Conservation (phyloP, 495 filamentous ascomycete species). For the Lasiosphaeriaceae sp. region DNA sequence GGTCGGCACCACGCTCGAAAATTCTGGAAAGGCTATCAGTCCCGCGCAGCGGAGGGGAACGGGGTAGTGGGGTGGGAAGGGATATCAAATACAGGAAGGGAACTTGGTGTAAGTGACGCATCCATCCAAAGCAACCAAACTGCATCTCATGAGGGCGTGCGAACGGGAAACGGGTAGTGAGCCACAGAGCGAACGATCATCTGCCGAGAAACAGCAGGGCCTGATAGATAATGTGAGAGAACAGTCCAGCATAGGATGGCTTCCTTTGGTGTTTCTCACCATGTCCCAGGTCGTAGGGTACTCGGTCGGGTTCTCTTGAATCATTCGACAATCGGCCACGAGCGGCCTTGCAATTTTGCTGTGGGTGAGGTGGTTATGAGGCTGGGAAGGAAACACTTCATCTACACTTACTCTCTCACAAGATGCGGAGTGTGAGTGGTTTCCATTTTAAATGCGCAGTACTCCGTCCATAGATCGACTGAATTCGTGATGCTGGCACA, state of each 20-base stretch:
- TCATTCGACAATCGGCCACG: slow-evolving; percentile 25
- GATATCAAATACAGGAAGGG: slow-evolving; percentile 56
- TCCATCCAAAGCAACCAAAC: slow-evolving; percentile 48
- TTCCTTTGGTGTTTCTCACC: slow-evolving; percentile 53
- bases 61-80: slow-evolving; percentile 42
- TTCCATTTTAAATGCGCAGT: slow-evolving; percentile 95
- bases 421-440: slow-evolving; percentile 90
- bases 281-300: slow-evolving; percentile 33
- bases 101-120: slow-evolving; percentile 48
- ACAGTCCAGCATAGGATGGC: slow-evolving; percentile 40
- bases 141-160: slow-evolving; percentile 38
- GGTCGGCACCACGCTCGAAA: slow-evolving; percentile 83
- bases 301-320: slow-evolving; percentile 8
- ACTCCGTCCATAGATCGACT: slow-evolving; percentile 94
- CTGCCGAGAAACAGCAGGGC: slow-evolving; percentile 46
- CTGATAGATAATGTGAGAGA: slow-evolving; percentile 59
- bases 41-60: slow-evolving; percentile 26
- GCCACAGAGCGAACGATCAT: slow-evolving; percentile 40
- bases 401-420: slow-evolving; percentile 97
- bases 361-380: slow-evolving; percentile 47
- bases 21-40: slow-evolving; percentile 67
- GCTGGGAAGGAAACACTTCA: slow-evolving; percentile 65
- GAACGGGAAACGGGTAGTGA: slow-evolving; percentile 38
- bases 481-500: slow-evolving; percentile 89
- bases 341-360: slow-evolving; percentile 30